Base-by-base conservation (phyloP, 208 protist genomes). In the Histomonas meleagridis region DNA sequence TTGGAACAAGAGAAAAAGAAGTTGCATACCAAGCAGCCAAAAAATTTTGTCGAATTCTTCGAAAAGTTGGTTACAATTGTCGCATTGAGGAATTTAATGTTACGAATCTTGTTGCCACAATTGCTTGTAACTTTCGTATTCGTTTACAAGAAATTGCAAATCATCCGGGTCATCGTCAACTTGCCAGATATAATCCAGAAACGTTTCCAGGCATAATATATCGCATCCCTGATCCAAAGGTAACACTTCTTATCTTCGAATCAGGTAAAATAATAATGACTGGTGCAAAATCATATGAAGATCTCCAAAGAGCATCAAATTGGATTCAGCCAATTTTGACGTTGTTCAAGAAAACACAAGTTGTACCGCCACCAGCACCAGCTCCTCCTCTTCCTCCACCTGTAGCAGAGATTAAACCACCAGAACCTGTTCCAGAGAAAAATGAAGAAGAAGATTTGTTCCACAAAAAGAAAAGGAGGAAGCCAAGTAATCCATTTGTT, bases 221-320 rank as follows among this genome's bases (percentile, higher is more conserved):
- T 49, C 62, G 43, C 62, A 21, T 91, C 0, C 7, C 32, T 18
- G 38, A 48, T 2, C 86, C 86, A 49, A 40, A 46, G 10, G 35
- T 40, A 1, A 69, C 53, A 48, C 90, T 97, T 18, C 93, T 97
- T 16, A 97, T 97, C 90, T 97, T 97, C 76, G 96, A 97, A 1
- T 97, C 96, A 23, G 96, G 96, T 35, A 97, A 97, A 78, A 95
- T 97, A 48, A 96, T 97, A 3, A 90, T 97, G 0, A 97, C 96
- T 18, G 96, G 96, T n/a, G 96, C 96, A 9, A 97, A 97, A 92
- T 92, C 94, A 72, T 10, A 57, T 55, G 92, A 94, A 18, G 93
- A 96, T 26, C 96, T 96, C 62, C 93, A 95, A 65, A 51, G 92
- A 57, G 95, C 96, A 32, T 96, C 96, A 90, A 92, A 96, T 32